phyloP scores from a whole-genome alignment of 306 rosid genomes.

The Castanea mollissima region DNA sequence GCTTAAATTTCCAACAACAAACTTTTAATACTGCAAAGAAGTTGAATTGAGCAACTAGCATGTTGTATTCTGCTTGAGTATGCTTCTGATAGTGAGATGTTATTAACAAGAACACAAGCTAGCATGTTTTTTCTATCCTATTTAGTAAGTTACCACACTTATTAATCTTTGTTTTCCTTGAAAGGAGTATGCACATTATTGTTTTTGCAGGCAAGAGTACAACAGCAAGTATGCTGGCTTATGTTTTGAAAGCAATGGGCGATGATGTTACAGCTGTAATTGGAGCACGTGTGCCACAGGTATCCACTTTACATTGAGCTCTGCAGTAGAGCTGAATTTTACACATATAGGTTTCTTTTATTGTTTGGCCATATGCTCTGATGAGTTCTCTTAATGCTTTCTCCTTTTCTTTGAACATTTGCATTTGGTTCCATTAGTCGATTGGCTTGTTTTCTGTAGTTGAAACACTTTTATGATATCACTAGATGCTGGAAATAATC shows the following conservation, averaged over 20 bases:
- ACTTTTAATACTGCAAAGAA: background rate
- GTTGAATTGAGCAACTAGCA: background rate
- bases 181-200: background rate
- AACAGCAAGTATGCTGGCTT: slow-evolving; percentile 36
- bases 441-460: background rate
- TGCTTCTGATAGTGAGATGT: too few species aligned
- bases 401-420: background rate
- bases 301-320: background rate
- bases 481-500: slow-evolving; percentile 7
- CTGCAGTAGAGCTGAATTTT: background rate
- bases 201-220: slow-evolving; percentile 35
- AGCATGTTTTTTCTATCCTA: background rate
- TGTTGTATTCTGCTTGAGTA: too few species aligned
- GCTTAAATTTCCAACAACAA: background rate
- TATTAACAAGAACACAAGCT: too few species aligned
- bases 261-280: slow-evolving; percentile 30
- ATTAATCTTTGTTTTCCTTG: background rate
- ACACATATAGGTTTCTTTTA: background rate
- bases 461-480: background rate
- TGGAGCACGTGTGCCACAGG: slow-evolving; percentile 36
- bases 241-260: slow-evolving; percentile 26
- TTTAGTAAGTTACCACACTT: background rate
- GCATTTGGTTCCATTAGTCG: background rate
- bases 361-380: background rate
- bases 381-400: background rate